phyloP scores from a whole-genome alignment of 495 filamentous ascomycete genomes.

The Aspergillus baeticus region DNA sequence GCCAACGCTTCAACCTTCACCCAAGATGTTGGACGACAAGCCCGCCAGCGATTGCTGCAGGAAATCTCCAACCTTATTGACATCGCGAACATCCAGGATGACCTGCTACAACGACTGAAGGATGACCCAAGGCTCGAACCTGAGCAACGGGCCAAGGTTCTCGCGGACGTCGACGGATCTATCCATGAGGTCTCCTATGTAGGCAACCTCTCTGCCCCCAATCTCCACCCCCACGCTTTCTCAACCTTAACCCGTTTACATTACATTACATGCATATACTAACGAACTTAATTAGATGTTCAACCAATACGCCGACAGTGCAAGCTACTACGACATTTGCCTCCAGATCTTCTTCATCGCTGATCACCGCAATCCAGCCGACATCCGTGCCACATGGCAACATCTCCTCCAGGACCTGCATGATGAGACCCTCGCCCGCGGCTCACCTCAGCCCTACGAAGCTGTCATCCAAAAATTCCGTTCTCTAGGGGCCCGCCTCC shows the following conservation, averaged over 20 bases:
- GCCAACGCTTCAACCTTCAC: slow-evolving; percentile 79
- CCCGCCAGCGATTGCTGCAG: slow-evolving; percentile 74
- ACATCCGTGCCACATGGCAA: slow-evolving; percentile 82
- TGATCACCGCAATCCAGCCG: slow-evolving; percentile 78
- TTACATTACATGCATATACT: background rate
- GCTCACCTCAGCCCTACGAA: slow-evolving; percentile 71
- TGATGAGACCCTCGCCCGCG: slow-evolving; percentile 52
- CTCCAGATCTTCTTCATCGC: slow-evolving; percentile 86
- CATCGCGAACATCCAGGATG: slow-evolving; percentile 91
- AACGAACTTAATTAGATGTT: slow-evolving; percentile 61
- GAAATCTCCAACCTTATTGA: slow-evolving; percentile 85
- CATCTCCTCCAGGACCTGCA: slow-evolving; percentile 72
- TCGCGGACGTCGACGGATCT: slow-evolving; percentile 66
- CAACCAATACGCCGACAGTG: slow-evolving; percentile 85
- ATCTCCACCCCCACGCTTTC: background rate
- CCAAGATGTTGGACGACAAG: slow-evolving; percentile 67
- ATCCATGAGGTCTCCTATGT: slow-evolving; percentile 73
- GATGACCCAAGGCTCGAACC: slow-evolving; percentile 64
- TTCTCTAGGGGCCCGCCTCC: slow-evolving; percentile 73
- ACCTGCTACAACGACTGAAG: slow-evolving; percentile 76
- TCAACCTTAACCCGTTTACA: background rate
- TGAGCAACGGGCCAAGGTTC: slow-evolving; percentile 58
- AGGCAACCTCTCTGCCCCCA: slow-evolving; percentile 32
- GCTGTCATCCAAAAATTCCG: slow-evolving; percentile 70
- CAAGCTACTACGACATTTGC: slow-evolving; percentile 86